Percentiles rank a stretch among this genome's conserved stretches.
These are phyloP conservation scores for Ustilago hordei DNA, from an alignment of 1,284 basidiomycete genomes.

Conservation along the genomic window DNA sequence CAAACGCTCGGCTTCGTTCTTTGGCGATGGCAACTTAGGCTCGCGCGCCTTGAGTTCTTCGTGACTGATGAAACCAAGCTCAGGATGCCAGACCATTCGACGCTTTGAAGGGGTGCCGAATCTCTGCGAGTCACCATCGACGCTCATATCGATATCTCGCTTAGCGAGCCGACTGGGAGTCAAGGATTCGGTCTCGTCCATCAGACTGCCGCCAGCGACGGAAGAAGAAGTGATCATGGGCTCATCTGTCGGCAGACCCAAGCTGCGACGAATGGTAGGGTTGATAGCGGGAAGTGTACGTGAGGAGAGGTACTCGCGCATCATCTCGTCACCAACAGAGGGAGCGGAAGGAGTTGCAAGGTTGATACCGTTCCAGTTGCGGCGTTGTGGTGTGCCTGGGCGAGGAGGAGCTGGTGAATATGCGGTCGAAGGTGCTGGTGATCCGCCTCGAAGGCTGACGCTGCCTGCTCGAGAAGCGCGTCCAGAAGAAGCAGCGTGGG, in stretches of 20 bases:
- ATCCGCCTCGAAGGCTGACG: conserved; percentile 28
- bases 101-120: conserved; percentile 53
- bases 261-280: conserved; percentile 22
- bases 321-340: conserved; percentile 56
- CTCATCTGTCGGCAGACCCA: conserved; percentile 24
- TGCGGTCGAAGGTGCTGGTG: conserved; percentile 34
- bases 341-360: conserved; percentile 49
- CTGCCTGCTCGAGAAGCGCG: conserved; percentile 33
- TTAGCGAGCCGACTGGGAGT: conserved; percentile 47
- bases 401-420: conserved; percentile 30
- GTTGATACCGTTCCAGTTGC: conserved; percentile 61
- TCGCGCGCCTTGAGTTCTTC: conserved; percentile 61
- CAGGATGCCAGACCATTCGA: conserved; percentile 65
- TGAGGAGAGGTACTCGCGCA: conserved; percentile 49
- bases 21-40: conserved; percentile 62
- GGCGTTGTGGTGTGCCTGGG: conserved; percentile 39
- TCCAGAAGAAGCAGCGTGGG: conserved; percentile 27
- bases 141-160: conserved; percentile 51
- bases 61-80: conserved; percentile 62
- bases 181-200: conserved; percentile 39
- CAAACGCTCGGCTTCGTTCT: conserved; percentile 71
- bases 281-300: conserved; percentile 47
- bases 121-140: conserved; percentile 45
- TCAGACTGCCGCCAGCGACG: conserved; percentile 29
- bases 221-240: conserved; percentile 27